Base-by-base conservation (phyloP, 2,329 filamentous ascomycete genomes). In the Tolypocladium pustulatum region DNA sequence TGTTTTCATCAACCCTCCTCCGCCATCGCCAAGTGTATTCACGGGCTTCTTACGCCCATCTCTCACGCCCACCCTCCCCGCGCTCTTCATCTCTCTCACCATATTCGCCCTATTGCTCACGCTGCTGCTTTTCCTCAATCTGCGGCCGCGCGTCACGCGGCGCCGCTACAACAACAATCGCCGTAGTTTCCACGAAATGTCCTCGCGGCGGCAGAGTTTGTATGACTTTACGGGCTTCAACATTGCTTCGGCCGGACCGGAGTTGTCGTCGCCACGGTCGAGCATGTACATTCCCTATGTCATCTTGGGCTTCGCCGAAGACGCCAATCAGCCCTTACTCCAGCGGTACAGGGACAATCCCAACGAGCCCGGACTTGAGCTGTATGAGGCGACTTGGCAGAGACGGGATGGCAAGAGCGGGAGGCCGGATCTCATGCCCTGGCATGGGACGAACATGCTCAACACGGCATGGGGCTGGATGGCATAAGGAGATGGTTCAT, bases 381-480 rank as follows among this genome's bases (percentile, higher is more conserved):
- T 49, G 25, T 43, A 58, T 27, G 57, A 54, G 37, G 57, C 51
- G 40, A 58, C 57, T 10, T 38, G 40, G 53, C 30, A 41, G 30
- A 58, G 8, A 27, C 40, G 17, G 22, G 41, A 56, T 12, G 41
- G 27, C 7, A 55, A 53, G 46, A 20, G 25, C 46, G 15, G 36
- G 27, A 15, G 25, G 6, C 40, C 43, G 15, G 37, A 37, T 17
- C 27, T 36, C 1, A 49, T 61, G 7, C 53, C 37, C n/a, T 62
- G 61, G 58, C 60, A 64, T 41, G 62, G 63, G 9, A 54, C 46
- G 3, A 65, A 65, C 17, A 60, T 40, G 22, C 55, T 65, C 12
- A 63, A 65, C 30, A 65, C 62, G 15, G 43, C 62, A 3, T 65
- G 61, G 63, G 62, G 57, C 1, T 64, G 63, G 63, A 65, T 64